These are phyloP conservation scores for Caloboletus inedulis DNA, from an alignment of 1,284 basidiomycete genomes.

Conservation along the genomic window DNA sequence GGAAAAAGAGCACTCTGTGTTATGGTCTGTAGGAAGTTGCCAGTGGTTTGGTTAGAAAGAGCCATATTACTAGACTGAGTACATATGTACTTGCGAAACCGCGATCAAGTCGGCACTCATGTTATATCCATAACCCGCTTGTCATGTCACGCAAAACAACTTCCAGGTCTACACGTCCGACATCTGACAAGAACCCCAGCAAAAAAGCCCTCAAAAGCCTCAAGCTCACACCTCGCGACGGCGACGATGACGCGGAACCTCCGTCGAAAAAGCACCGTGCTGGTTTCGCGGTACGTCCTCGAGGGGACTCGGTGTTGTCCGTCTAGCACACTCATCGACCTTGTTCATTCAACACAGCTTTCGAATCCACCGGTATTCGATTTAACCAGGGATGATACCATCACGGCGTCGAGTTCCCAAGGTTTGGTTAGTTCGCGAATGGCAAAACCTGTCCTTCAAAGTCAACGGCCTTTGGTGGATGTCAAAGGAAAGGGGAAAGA, in stretches of 20 bases:
- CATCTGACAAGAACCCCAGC: constrained; percentile 15
- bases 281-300: constrained; percentile 11
- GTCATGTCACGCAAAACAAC: constrained; percentile 24
- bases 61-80: neutral
- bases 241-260: constrained; percentile 19
- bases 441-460: constrained; percentile 1
- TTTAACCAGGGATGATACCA: constrained; percentile 22
- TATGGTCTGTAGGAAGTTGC: neutral
- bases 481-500: constrained; percentile 50
- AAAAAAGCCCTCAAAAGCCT: constrained; percentile 36
- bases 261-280: constrained; percentile 39
- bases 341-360: constrained; percentile 27
- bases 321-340: neutral
- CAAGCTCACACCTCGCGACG: constrained; percentile 31
- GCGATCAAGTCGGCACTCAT: neutral
- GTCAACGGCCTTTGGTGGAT: constrained; percentile 17
- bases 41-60: neutral
- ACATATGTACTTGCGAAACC: too few relatives aligned
- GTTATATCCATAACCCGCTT: neutral
- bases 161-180: constrained; percentile 7
- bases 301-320: neutral
- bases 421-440: neutral
- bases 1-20: neutral
- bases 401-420: constrained; percentile 13
- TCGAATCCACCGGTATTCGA: constrained; percentile 37